Evolutionary conservation across 164 flowering plant genomes (phyloP), one percentile per base, ranked within the genome.

Genomic region (Cinnamomum chago): DNA sequence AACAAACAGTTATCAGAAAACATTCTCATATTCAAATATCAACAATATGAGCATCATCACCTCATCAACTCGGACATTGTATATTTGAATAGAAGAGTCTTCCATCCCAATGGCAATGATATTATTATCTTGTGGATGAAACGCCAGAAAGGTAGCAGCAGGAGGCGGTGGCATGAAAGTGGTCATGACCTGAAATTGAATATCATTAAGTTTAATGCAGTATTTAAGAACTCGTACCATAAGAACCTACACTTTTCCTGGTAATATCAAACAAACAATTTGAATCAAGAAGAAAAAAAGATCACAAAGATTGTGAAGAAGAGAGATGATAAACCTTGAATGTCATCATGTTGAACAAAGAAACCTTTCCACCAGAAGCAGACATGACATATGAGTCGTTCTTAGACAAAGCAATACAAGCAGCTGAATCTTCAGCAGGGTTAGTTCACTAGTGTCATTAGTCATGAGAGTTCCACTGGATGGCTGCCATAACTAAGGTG

Each of bases 121-220:
- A 72, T 90, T 90, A 80, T 90, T 90, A 79, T 90, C 94, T 70
- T 86, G 92, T 23, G 94, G 94, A 76, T 90, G 94, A 79, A 90
- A 90, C 33, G 92, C 94, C 82, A 90, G 70, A 73, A 78, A 90
- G 20, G 92, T 88, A 55, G 90, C 88, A n/a, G 94, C 90, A 70
- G 94, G 94, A 73, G 91, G 94, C 18, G 94, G 92, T 12, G 90
- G 72, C 92, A 90, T 88, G 79, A 88, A 88, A 47, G 92, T 90
- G 51, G 92, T 86, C 89, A 87, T 88, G 64, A 87, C 89, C 91
- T 90, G 84, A 74, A 25, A 67, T 50, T 40, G 18, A 52, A 58
- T 20, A 50, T 58, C 18, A 65, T 27, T 58, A 75, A 25, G 50
- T 30, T 5, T 25, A 14, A 30, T 52, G 69, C 64, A 77, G 64